Evolutionary conservation across 2,329 filamentous ascomycete genomes (phyloP), one percentile per base, ranked within the genome.

Genomic region (Lachnellula hyalina): DNA sequence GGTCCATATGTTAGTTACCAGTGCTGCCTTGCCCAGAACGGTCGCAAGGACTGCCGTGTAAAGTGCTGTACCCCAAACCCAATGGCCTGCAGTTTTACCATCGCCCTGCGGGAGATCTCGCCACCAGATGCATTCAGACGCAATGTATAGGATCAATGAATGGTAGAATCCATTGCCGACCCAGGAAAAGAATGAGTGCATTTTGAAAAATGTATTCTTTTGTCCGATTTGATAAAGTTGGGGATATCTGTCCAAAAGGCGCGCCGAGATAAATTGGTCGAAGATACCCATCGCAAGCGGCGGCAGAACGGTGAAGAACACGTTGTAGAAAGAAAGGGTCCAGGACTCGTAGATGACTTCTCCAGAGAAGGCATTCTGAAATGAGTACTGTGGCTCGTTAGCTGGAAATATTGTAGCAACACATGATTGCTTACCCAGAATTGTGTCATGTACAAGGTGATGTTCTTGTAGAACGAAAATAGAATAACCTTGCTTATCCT

Each of bases 401-500:
- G 71, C 69, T 60, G 69, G 65, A 54, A 52, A 47, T 48, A 38
- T 45, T 45, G n/a, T 36, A 14, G 3, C n/a, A 40, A 14, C 40
- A 4, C 7, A 21, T 5, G 23, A 12, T 12, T 21, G 77, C 86
- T 76, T 78, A 91, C 88, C 90, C 95, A 99, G 71, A 99, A 99
- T 70, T 99, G 95, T 57, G 95, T 99, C 88, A 99, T 92, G 75
- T 97, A 99, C 58, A 99, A 78, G 19, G 92, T 87, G 63, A 97
- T 96, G 74, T 99, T 99, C 80, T 99, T 99, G 80, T 99, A 99
- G 72, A 97, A 99, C 6, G 94, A 97, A 74, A 96, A 99, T 59
- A 99, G 74, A 66, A 99, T 97, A 56, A 96, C 91, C 75, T 96
- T 96, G 80, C 89, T 93, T 70, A 99, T 87, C 56, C 94, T 88